Evolutionary conservation across 2,329 filamentous ascomycete species (phyloP).

Genomic region (Aspergillus flavus): DNA sequence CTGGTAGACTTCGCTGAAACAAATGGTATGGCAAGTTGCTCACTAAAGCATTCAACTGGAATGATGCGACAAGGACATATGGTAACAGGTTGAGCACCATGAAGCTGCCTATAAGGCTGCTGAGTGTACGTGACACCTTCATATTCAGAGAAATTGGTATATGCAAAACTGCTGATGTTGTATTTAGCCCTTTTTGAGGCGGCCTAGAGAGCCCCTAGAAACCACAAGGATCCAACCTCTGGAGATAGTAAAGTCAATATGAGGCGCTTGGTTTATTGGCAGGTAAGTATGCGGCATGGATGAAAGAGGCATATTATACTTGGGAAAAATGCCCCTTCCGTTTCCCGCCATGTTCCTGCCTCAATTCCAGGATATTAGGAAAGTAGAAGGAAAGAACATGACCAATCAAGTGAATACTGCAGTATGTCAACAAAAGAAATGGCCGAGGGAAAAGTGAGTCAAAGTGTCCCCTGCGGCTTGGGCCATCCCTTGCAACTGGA

Average conservation of each 20-base stretch:
- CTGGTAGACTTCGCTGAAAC: constrained; percentile 22
- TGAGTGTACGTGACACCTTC: constrained; percentile 9
- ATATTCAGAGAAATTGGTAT: constrained; percentile 6
- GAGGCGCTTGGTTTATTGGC: background rate
- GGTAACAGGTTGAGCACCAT: constrained; percentile 14
- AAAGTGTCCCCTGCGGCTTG: background rate
- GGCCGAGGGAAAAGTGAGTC: background rate
- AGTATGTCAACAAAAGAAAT: background rate
- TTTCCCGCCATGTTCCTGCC: background rate
- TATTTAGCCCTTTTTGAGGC: background rate
- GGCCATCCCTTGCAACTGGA: background rate
- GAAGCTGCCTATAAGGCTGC: constrained; percentile 10
- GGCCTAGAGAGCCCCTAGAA: background rate
- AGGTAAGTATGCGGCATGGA: background rate
- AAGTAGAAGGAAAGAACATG: background rate
- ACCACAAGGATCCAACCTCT: background rate
- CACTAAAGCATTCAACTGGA: constrained; percentile 10
- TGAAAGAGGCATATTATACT: background rate
- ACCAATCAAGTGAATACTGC: background rate
- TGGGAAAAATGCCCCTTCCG: background rate
- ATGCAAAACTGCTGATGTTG: background rate
- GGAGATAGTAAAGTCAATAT: background rate
- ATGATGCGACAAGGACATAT: constrained; percentile 14
- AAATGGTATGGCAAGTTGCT: constrained; percentile 4
- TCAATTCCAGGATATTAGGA: background rate